phyloP scores from a whole-genome alignment of 441 rosid species.

The Brassica balearica region DNA sequence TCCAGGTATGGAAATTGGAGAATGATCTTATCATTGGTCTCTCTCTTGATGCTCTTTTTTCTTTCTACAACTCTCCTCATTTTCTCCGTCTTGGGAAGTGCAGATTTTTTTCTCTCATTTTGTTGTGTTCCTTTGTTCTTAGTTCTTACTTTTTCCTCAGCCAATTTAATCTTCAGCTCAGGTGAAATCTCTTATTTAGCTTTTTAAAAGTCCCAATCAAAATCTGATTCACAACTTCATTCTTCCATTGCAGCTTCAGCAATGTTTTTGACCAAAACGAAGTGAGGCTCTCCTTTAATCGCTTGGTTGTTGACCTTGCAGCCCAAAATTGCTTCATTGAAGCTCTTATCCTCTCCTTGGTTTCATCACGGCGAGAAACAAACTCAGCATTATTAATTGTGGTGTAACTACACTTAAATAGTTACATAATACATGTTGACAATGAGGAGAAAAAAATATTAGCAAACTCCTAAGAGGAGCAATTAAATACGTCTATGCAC shows the following conservation, averaged over 20 bases:
- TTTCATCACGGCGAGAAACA: constrained; percentile 64
- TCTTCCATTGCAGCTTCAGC: constrained; percentile 80
- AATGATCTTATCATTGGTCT: constrained; percentile 45
- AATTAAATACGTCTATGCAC: not conserved
- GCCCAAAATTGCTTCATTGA: constrained; percentile 63
- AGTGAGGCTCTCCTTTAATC: constrained; percentile 54
- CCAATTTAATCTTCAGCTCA: constrained; percentile 50
- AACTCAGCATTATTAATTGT: not conserved
- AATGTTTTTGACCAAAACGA: constrained; percentile 64
- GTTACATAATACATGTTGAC: constrained; percentile 40
- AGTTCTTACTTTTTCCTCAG: constrained; percentile 48
- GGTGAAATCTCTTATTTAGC: constrained; percentile 55
- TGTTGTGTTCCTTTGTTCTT: constrained; percentile 55
- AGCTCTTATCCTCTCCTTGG: constrained; percentile 70
- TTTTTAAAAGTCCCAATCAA: constrained; percentile 70
- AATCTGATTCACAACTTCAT: constrained; percentile 57
- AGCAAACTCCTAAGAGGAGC: not conserved
- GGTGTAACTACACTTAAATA: not conserved
- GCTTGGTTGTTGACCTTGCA: constrained; percentile 61
- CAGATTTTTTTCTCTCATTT: constrained; percentile 51
- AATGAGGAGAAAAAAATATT: constrained; percentile 21
- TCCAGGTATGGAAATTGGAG: too few relatives aligned
- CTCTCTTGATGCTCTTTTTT: constrained; percentile 58
- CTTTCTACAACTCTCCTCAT: constrained; percentile 53
- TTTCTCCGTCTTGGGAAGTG: constrained; percentile 53